phyloP scores from a whole-genome alignment of 257 asterid species.

The Cruciata laevipes region DNA sequence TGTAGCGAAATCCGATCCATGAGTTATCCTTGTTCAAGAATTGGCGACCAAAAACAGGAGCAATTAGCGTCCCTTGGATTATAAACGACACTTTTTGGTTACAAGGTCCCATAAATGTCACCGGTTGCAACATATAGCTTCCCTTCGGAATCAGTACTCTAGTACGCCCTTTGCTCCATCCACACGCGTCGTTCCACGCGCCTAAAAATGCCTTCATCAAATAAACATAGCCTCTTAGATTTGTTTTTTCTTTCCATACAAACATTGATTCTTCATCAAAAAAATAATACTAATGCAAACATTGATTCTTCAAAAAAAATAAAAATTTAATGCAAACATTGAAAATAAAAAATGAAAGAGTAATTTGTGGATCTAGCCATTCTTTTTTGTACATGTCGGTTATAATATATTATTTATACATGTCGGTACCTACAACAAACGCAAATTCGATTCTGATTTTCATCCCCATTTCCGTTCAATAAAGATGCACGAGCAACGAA shows the following conservation, averaged over 20 bases:
- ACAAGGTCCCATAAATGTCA: constrained; percentile 54
- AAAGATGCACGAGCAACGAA: neutral
- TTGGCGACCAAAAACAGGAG: constrained; percentile 29
- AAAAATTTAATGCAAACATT: too few species aligned
- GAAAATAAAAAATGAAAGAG: neutral
- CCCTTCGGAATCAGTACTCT: constrained; percentile 45
- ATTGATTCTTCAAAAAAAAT: too few species aligned
- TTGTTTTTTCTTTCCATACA: too few species aligned
- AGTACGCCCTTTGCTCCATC: constrained; percentile 28
- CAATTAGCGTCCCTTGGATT: constrained; percentile 41
- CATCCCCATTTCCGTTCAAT: neutral
- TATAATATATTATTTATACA: too few species aligned
- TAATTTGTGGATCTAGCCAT: neutral
- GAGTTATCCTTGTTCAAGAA: constrained; percentile 25
- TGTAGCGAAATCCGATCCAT: constrained; percentile 63
- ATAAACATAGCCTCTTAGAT: neutral
- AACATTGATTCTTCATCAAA: too few species aligned
- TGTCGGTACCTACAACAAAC: neutral
- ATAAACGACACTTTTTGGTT: constrained; percentile 22
- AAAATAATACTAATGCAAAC: too few species aligned
- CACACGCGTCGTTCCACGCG: constrained; percentile 65
- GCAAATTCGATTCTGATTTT: too few species aligned
- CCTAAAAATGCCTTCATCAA: constrained; percentile 47
- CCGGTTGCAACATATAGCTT: constrained; percentile 28
- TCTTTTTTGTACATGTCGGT: too few species aligned